phyloP scores from a whole-genome alignment of 2,329 filamentous ascomycete species.

The Coniochaeta ligniaria region DNA sequence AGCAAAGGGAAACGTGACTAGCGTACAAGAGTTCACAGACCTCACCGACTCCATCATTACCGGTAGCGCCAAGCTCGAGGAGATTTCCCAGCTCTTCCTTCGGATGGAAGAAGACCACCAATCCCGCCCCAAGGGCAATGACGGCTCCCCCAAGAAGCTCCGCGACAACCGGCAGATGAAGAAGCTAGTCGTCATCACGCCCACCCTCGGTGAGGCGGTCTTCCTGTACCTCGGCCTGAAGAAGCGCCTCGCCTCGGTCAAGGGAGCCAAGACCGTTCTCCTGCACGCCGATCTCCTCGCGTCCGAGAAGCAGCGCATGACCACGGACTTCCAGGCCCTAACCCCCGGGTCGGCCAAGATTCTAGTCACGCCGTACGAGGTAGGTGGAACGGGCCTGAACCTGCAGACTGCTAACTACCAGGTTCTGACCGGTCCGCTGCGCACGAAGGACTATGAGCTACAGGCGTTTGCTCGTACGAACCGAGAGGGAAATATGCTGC shows the following conservation, averaged over 20 bases:
- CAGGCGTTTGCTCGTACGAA: slow-evolving; percentile 2
- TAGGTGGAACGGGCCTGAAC: slow-evolving; percentile 1
- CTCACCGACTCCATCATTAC: slow-evolving; percentile 9
- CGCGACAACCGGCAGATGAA: slow-evolving; percentile 5
- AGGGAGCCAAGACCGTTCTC: slow-evolving; percentile 4
- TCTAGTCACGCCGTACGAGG: background rate
- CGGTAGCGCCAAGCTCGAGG: slow-evolving; percentile 9
- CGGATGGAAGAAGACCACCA: slow-evolving; percentile 9
- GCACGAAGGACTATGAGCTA: slow-evolving; percentile 2
- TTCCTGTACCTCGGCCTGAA: slow-evolving; percentile 13
- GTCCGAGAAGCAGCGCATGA: slow-evolving; percentile 9
- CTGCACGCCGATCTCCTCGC: slow-evolving; percentile 11
- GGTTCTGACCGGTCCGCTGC: background rate
- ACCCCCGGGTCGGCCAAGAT: slow-evolving; percentile 12
- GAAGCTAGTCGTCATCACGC: slow-evolving; percentile 15
- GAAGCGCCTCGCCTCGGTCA: slow-evolving; percentile 4
- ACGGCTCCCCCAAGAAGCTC: background rate
- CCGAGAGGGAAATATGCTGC: slow-evolving; percentile 4
- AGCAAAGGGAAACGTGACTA: slow-evolving; percentile 2
- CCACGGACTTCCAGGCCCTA: slow-evolving; percentile 15
- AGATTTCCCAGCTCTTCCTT: slow-evolving; percentile 9
- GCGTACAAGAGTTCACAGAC: slow-evolving; percentile 9
- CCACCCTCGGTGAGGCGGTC: slow-evolving; percentile 13
- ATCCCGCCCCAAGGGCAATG: slow-evolving; percentile 4
- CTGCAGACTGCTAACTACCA: slow-evolving; percentile 1